A percentile compares a stretch with the other conserved stretches of the same genome.
Evolutionary conservation across 306 rosid species (phyloP).

Genomic region (Malus orientalis): DNA sequence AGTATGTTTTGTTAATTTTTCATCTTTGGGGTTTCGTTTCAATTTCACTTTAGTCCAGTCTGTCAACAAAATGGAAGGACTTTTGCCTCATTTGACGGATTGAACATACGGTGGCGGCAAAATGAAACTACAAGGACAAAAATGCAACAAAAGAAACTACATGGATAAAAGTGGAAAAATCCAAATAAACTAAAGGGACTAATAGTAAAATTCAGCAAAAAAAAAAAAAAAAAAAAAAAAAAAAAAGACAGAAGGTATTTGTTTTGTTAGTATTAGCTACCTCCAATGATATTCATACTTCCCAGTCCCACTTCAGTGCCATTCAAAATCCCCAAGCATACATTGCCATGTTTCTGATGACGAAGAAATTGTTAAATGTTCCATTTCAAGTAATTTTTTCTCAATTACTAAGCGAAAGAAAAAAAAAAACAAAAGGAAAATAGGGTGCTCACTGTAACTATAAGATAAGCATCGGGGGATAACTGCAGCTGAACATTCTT

Average conservation of each 20-base stretch:
- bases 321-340: conserved; percentile 70
- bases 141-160: too few relatives aligned
- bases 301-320: conserved; percentile 40
- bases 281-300: conserved; percentile 58
- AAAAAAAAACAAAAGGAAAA: not conserved
- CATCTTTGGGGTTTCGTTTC: too few relatives aligned
- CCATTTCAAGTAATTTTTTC: not conserved
- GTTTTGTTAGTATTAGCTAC: conserved; percentile 16
- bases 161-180: too few relatives aligned
- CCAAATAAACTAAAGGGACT: too few relatives aligned
- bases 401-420: not conserved
- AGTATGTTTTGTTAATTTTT: too few relatives aligned
- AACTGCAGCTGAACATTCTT: conserved; percentile 34
- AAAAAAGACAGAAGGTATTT: not conserved
- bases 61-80: too few relatives aligned
- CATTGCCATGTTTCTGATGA: conserved; percentile 49
- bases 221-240: not conserved
- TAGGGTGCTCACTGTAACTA: conserved; percentile 43
- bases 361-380: conserved; percentile 10
- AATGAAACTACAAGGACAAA: too few relatives aligned
- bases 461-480: conserved; percentile 56
- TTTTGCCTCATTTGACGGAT: too few relatives aligned
- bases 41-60: too few relatives aligned
- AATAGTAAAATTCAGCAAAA: too few relatives aligned
- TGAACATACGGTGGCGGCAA: too few relatives aligned